Evolutionary conservation across 345 rosid species (phyloP).

Genomic region (Anacardium occidentale): DNA sequence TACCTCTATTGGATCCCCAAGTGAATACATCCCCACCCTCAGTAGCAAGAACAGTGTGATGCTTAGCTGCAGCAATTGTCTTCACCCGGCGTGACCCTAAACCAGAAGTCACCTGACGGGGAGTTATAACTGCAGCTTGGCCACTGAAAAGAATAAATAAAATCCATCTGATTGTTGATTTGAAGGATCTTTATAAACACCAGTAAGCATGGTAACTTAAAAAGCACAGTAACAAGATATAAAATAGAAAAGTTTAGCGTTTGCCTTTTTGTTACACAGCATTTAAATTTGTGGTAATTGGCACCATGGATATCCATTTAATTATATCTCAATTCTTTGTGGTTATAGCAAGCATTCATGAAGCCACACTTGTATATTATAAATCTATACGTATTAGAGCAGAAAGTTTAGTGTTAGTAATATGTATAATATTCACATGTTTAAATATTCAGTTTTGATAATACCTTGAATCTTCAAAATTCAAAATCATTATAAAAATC

Average conservation of each 20-base stretch:
- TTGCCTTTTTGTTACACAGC: too few relatives aligned
- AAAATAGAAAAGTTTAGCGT: background rate
- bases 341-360: background rate
- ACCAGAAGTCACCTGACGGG: slow-evolving; percentile 86
- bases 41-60: slow-evolving; percentile 90
- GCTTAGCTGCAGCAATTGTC: slow-evolving; percentile 97
- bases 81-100: slow-evolving; percentile 80
- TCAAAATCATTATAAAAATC: background rate
- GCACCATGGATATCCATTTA: background rate
- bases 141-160: slow-evolving; percentile 61
- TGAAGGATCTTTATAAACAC: slow-evolving; percentile 6
- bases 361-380: background rate
- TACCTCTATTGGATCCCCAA: slow-evolving; percentile 99
- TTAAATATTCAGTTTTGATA: background rate
- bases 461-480: background rate
- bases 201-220: background rate
- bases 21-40: slow-evolving; percentile 90
- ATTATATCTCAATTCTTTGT: background rate
- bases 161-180: slow-evolving; percentile 21
- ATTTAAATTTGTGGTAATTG: background rate
- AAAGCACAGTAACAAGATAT: background rate
- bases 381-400: background rate
- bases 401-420: too few relatives aligned
- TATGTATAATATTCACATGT: background rate
- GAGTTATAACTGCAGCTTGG: slow-evolving; percentile 98